These are phyloP conservation scores for Knoxdaviesia proteae DNA, from an alignment of 2,329 filamentous ascomycete species.

Conservation along the genomic window DNA sequence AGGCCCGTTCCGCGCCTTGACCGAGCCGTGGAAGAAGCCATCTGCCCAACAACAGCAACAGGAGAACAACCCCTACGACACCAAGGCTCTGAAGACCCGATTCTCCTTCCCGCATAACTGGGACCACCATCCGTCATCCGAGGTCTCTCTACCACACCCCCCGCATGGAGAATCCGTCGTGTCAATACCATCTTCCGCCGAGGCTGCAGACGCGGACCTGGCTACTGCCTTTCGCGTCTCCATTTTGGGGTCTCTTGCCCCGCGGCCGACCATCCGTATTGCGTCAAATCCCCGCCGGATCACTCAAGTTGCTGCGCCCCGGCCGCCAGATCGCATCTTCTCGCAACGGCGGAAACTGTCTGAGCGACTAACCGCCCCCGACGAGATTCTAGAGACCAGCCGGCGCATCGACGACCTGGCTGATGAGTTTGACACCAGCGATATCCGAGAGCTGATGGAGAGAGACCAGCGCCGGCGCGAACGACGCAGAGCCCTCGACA, in stretches of 20 bases:
- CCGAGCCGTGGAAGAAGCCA: conserved; percentile 56
- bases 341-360: conserved; percentile 31
- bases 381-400: conserved; percentile 38
- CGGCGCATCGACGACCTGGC: conserved; percentile 53
- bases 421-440: conserved; percentile 67
- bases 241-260: conserved; percentile 59
- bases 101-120: conserved; percentile 36
- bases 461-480: conserved; percentile 65
- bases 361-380: conserved; percentile 31
- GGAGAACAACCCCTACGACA: conserved; percentile 36
- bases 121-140: conserved; percentile 45
- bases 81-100: conserved; percentile 27
- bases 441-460: conserved; percentile 75
- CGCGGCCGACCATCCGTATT: conserved; percentile 65
- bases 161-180: conserved; percentile 39
- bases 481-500: conserved; percentile 46
- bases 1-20: conserved; percentile 38
- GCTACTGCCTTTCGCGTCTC: conserved; percentile 58
- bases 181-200: conserved; percentile 57
- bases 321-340: conserved; percentile 17
- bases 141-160: conserved; percentile 24
- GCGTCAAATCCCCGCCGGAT: conserved; percentile 41
- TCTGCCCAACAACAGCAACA: conserved; percentile 21
- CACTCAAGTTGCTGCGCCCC: conserved; percentile 22
- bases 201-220: conserved; percentile 55